phyloP scores from a whole-genome alignment of 2,329 filamentous ascomycete genomes.

The Colletotrichum eleusines region DNA sequence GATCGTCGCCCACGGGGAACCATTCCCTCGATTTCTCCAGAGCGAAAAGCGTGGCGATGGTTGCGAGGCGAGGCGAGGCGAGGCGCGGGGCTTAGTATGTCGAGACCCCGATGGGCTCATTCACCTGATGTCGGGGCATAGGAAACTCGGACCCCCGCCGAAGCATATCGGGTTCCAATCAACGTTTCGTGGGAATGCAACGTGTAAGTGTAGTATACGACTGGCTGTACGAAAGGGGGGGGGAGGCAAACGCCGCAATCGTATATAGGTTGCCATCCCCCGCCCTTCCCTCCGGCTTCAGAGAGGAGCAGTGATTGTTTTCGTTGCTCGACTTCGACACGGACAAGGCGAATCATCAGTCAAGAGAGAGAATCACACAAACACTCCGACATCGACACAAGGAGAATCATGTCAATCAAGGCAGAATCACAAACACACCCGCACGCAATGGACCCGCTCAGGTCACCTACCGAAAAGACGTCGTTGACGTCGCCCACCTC shows the following conservation, averaged over 20 bases:
- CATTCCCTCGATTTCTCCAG: neutral
- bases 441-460: neutral
- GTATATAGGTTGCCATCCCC: slow-evolving; percentile 19
- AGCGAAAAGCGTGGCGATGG: slow-evolving; percentile 2
- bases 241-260: neutral
- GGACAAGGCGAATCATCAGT: neutral
- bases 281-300: neutral
- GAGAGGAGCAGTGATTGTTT: neutral
- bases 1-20: neutral
- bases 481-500: slow-evolving; percentile 1
- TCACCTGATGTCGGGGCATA: slow-evolving; percentile 38
- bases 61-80: neutral
- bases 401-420: neutral
- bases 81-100: slow-evolving; percentile 28
- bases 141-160: slow-evolving; percentile 28
- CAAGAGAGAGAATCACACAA: neutral
- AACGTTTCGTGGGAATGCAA: neutral
- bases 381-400: neutral
- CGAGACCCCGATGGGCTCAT: slow-evolving; percentile 19
- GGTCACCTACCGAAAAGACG: slow-evolving; percentile 7
- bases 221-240: neutral
- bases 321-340: neutral
- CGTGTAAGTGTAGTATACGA: neutral
- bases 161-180: slow-evolving; percentile 23
- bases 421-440: neutral